Evolutionary conservation across 495 filamentous ascomycete species (phyloP).

Genomic region (Thozetella sp.): DNA sequence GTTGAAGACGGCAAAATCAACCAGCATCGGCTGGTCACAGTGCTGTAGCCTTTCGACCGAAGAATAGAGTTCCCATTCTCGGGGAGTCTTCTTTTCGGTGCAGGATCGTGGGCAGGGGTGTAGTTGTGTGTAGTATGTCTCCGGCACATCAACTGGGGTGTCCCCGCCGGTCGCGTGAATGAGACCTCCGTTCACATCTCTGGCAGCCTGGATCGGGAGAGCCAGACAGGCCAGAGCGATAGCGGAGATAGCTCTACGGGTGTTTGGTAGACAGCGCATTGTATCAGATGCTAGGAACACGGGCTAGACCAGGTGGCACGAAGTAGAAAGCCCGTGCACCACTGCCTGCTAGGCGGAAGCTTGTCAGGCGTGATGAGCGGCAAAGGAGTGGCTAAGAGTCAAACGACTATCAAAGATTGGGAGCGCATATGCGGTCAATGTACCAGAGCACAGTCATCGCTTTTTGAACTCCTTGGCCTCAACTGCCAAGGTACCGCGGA

Average conservation of each 20-base stretch:
- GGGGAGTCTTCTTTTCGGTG: background rate
- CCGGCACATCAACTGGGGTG: background rate
- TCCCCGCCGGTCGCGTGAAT: background rate
- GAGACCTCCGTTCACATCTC: background rate
- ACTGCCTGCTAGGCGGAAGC: too few relatives aligned
- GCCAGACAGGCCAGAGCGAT: background rate
- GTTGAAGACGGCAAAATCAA: constrained; percentile 18
- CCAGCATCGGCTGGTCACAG: constrained; percentile 16
- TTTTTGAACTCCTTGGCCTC: too few relatives aligned
- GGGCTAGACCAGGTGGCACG: too few relatives aligned
- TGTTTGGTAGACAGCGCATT: too few relatives aligned
- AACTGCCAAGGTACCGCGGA: too few relatives aligned
- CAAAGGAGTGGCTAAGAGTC: too few relatives aligned
- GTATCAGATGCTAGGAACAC: too few relatives aligned
- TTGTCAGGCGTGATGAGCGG: too few relatives aligned
- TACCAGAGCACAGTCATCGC: too few relatives aligned
- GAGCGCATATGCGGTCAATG: too few relatives aligned
- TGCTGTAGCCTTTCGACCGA: constrained; percentile 7
- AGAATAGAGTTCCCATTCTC: constrained; percentile 19
- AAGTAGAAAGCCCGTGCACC: too few relatives aligned
- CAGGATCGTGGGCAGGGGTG: background rate
- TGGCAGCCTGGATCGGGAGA: background rate
- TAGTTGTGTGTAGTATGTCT: background rate
- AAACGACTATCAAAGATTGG: too few relatives aligned
- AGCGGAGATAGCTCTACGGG: background rate